Evolutionary conservation across 2,329 filamentous ascomycete species (phyloP).

Genomic region (Pestalotiopsis sp.): DNA sequence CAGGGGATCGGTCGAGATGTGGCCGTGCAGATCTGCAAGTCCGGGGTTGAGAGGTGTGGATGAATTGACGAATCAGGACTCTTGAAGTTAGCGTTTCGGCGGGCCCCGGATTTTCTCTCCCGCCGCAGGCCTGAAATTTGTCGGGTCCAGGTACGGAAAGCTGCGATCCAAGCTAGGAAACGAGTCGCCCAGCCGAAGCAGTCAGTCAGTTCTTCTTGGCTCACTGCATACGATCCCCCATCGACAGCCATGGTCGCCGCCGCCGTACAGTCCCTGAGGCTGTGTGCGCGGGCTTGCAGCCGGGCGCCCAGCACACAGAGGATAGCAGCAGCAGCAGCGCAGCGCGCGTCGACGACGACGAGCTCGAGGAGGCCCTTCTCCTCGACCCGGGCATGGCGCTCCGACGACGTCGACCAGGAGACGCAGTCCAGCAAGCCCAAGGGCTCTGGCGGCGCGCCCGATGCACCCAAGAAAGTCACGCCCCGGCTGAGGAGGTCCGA

Average conservation of each 20-base stretch:
- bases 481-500: neutral
- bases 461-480: neutral
- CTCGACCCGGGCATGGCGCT: constrained; percentile 24
- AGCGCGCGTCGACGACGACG: constrained; percentile 13
- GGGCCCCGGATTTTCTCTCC: constrained; percentile 11
- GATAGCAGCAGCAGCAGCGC: constrained; percentile 21
- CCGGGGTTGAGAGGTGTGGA: neutral
- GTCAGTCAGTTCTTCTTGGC: neutral
- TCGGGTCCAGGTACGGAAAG: constrained; percentile 8
- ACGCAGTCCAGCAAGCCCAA: constrained; percentile 18
- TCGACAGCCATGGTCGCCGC: constrained; percentile 41
- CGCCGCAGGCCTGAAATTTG: constrained; percentile 12
- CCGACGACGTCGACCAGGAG: constrained; percentile 21
- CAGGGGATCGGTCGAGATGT: neutral
- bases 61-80: neutral
- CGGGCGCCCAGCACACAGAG: constrained; percentile 21
- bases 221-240: constrained; percentile 18
- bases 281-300: constrained; percentile 39
- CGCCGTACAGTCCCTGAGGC: constrained; percentile 41
- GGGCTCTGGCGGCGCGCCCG: constrained; percentile 10
- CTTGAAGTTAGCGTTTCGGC: neutral
- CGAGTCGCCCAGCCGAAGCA: constrained; percentile 9
- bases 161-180: constrained; percentile 7
- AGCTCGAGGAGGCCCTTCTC: constrained; percentile 31
- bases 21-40: neutral